Evolutionary conservation across 2,329 filamentous ascomycete species (phyloP), one percentile per base, ranked within the genome.

Genomic region (Fusarium robinianum): DNA sequence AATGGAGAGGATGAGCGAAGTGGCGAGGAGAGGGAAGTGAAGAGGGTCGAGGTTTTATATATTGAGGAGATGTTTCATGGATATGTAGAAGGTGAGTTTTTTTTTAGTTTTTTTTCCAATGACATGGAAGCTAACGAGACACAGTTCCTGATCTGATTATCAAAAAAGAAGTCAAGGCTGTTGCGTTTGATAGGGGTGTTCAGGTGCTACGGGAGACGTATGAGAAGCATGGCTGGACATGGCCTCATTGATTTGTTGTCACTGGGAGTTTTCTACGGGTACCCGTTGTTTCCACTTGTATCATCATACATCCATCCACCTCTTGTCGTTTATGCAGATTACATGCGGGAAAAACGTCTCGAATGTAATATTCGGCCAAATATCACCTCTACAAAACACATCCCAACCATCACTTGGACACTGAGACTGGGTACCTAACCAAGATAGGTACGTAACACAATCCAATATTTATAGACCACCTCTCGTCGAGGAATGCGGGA

Each of bases 31-130:
- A 18, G 15, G 10, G 38, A 23, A 12, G 23, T 32, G 17, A 43
- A 49, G 12, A 51, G 58, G 32, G 49, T 64, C 9, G 57, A 63
- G 31, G 37, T 51, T 2, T 38, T 56, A 26, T 32, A 59, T 22
- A 53, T 58, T 6, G 46, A 62, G 15, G 49, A 60, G 23, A 38
- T 53, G 0, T 64, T 65, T 22, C 57, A 65, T 46, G 63, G 60
- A n/a, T 64, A 65, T 29, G 25, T 64, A 2, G 57, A 65, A 45
- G 49, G 60, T 62, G 17, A 54, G 54, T 49, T 10, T 24, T 23
- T n/a, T 8, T 23, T 23, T 27, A 9, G 14, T 10, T n/a, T n/a
- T 19, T 29, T 8, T 21, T 6, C 4, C 10, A n/a, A 5, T 19
- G 15, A 4, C 3, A 9, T 34, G 25, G 8, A 19, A 22, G 9